Base-by-base conservation (phyloP, 23 red algal species). In the Gracilaria caudata region DNA sequence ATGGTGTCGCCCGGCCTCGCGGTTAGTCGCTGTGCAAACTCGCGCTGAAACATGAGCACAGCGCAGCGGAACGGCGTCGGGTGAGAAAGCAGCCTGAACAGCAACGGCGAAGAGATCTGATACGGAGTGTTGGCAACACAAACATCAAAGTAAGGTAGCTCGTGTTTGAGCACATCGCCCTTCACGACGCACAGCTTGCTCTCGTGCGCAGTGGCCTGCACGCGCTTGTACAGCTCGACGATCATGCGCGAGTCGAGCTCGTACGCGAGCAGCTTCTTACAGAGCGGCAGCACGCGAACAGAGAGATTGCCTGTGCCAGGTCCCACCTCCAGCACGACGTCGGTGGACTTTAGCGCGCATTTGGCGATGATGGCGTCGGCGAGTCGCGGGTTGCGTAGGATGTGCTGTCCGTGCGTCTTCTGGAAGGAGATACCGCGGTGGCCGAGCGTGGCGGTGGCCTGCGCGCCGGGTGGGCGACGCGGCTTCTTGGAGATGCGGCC, bases 121-220 rank as follows among this genome's bases (percentile, higher is more conserved):
- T 99, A 99, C 26, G 97, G 97, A 3, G 91, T 99, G 58, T 99
- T 99, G 26, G 97, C 92, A 23, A 99, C 97, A 64, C 89, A 94
- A 10, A 95, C 53, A 78, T 99, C 97, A 68, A 99, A 99, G 49
- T 94, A 96, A 25, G 97, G 97, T 20, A 94, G 49, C 49, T 49
- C 35, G 51, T 89, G 77, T 25, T 89, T 89, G 40, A 96, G 68
- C 20, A 98, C 91, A 77, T 99, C 97, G 28, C 86, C 93, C 63
- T 96, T 84, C 13, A 95, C 65, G 0, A 99, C 73, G 39, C 85
- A 12, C 43, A 99, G 82, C 46, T 64, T 39, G 25, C 47, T 28
- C 36, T 86, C 92, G 11, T 35, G 21, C 39, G 39, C 32, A 3
- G 78, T 40, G 28, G 86, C 90, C 60, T 99, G 97, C 5, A 99